Percentiles rank a stretch among this genome's conserved stretches.
These are phyloP conservation scores for Pelargonium nanum DNA, from an alignment of 345 rosid genomes.

Conservation along the genomic window DNA sequence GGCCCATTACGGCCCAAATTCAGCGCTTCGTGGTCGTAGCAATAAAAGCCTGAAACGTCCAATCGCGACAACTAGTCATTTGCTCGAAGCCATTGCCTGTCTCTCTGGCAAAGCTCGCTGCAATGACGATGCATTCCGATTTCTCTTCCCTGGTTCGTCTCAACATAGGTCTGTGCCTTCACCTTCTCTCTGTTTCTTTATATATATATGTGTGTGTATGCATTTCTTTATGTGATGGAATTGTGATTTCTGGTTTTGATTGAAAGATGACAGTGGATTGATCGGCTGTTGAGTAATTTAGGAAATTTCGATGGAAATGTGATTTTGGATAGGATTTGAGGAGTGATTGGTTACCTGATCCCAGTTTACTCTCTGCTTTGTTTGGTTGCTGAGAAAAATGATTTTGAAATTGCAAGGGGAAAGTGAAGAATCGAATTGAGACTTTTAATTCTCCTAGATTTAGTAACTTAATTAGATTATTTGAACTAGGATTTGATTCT, in stretches of 20 bases:
- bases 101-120: background rate
- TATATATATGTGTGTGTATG: background rate
- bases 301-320: background rate
- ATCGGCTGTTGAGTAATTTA: background rate
- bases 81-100: background rate
- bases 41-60: no score
- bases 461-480: background rate
- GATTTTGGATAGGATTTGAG: background rate
- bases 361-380: background rate
- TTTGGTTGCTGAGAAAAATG: constrained; percentile 4
- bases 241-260: background rate
- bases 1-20: background rate
- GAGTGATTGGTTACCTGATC: no score
- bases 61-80: background rate
- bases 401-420: background rate
- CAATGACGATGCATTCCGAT: constrained; percentile 25
- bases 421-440: background rate
- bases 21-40: background rate
- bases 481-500: no score
- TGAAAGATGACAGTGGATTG: background rate
- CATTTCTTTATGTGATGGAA: background rate
- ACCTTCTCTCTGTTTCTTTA: background rate
- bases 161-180: constrained; percentile 48
- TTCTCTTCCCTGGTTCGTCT: constrained; percentile 58
- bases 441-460: no score